Conservation (phyloP, 2,329 filamentous ascomycete species). For the Coleophoma cylindrospora region DNA sequence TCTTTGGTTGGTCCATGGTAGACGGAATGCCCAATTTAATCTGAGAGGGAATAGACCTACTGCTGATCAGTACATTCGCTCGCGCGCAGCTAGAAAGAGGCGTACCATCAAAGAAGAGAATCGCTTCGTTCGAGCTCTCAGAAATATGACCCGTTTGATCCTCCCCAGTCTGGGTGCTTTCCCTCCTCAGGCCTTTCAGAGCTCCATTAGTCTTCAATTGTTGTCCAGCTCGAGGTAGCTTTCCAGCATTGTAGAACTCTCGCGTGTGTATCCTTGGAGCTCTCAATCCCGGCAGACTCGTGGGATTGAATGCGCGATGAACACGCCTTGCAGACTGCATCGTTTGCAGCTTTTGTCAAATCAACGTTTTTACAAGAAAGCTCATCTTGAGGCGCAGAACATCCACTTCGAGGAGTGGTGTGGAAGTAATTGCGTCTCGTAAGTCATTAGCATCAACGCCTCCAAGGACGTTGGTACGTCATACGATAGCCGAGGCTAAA, state of each 20-base stretch:
- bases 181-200: slow-evolving; percentile 28
- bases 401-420: no score
- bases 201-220: slow-evolving; percentile 4
- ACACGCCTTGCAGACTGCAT: slow-evolving; percentile 22
- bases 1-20: slow-evolving; percentile 41
- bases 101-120: slow-evolving; percentile 83
- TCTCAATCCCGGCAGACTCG: slow-evolving; percentile 28
- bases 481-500: no score
- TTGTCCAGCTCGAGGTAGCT: slow-evolving; percentile 7
- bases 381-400: no score
- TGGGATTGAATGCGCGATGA: slow-evolving; percentile 27
- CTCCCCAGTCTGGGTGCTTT: slow-evolving; percentile 45
- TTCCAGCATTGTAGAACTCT: slow-evolving; percentile 17
- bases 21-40: slow-evolving; percentile 56
- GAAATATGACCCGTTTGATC: slow-evolving; percentile 77
- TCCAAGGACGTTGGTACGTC: no score
- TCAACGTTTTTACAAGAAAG: no score
- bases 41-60: slow-evolving; percentile 80
- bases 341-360: not conserved
- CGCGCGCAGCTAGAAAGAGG: not conserved
- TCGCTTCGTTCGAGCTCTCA: slow-evolving; percentile 69
- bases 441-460: no score
- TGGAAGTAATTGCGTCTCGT: no score
- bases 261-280: slow-evolving; percentile 13
- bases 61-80: slow-evolving; percentile 10